These are phyloP conservation scores for Chernovozyma aurita DNA, from an alignment of 1,139 yeast genomes.

Conservation along the genomic window DNA sequence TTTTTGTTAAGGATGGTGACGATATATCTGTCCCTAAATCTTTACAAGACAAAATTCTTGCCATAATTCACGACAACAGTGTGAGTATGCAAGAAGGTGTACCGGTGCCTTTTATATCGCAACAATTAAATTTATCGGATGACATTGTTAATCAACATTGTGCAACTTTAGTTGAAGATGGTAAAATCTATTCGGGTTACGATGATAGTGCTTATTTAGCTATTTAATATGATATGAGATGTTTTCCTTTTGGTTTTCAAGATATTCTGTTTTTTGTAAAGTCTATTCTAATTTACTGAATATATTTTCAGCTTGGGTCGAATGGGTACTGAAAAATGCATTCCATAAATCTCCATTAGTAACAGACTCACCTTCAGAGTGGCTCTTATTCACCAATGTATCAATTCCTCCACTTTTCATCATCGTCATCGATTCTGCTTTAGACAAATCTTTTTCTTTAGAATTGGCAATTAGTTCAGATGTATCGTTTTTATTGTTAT, in stretches of 20 bases:
- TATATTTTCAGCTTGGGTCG: background rate
- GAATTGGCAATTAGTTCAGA: background rate
- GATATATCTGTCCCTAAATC: slow-evolving; percentile 23
- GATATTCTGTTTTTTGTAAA: background rate
- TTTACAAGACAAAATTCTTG: slow-evolving; percentile 40
- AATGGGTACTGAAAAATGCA: slow-evolving; percentile 44
- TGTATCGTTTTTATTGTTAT: too few species aligned
- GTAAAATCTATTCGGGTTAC: slow-evolving; percentile 61
- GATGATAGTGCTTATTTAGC: slow-evolving; percentile 61
- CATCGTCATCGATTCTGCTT: slow-evolving; percentile 35
- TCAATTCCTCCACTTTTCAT: slow-evolving; percentile 38
- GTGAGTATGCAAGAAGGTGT: slow-evolving; percentile 70
- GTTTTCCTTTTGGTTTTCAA: background rate
- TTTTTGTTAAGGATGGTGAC: slow-evolving; percentile 43
- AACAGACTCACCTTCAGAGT: slow-evolving; percentile 53
- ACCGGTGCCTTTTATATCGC: slow-evolving; percentile 57
- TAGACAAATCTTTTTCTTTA: slow-evolving; percentile 21
- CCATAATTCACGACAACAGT: slow-evolving; percentile 47
- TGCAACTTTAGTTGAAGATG: slow-evolving; percentile 55
- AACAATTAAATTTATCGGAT: slow-evolving; percentile 46
- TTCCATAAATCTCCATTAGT: slow-evolving; percentile 55
- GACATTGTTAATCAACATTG: slow-evolving; percentile 48
- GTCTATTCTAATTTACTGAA: background rate
- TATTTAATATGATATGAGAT: slow-evolving; percentile 19
- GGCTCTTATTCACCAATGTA: slow-evolving; percentile 34